Evolutionary conservation across 1,284 basidiomycete species (phyloP), one percentile per base, ranked within the genome.

Genomic region (Chiua sp.): DNA sequence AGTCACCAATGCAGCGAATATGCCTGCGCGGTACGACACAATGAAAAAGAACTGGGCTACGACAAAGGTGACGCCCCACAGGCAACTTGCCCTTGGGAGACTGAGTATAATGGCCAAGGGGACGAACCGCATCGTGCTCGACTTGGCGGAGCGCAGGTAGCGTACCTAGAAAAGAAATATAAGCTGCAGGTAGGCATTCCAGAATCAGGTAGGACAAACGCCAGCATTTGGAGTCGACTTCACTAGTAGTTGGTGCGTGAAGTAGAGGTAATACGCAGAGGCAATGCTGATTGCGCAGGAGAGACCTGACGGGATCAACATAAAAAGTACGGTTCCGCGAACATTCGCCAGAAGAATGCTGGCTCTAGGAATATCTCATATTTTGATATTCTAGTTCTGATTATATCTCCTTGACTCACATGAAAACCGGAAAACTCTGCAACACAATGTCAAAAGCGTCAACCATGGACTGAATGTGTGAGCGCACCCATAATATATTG

Each of bases 381-480:
- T 16, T 56, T 55, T 59, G 22, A 57, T 44, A 48, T 16, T 2
- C 4, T 37, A 13, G n/a, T n/a, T n/a, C n/a, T n/a, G n/a, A n/a
- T n/a, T n/a, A n/a, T n/a, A n/a, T n/a, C n/a, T n/a, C 6, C 5
- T 46, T n/a, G 18, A 57, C 72, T 71, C 47, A 76, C 75, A 72
- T 65, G n/a, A 73, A 48, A 2, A 66, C 60, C 7, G 69, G 65
- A 44, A 71, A 42, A 37, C 64, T 68, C 73, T 73, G 51, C 15
- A 49, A 35, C 39, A 51, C 47, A 55, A 32, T 10, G 63, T 73
- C 35, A 75, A 44, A 56, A 51, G 46, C 16, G 51, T 37, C 53
- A 7, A 44, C 15, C 15, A 33, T 15, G 15, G 7, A 18, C 1
- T 26, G 12, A 39, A 37, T 32, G 6, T 2, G 18, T 5, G 23